Base-by-base conservation (phyloP, 441 rosid genomes). In the Aquilaria agallochum region DNA sequence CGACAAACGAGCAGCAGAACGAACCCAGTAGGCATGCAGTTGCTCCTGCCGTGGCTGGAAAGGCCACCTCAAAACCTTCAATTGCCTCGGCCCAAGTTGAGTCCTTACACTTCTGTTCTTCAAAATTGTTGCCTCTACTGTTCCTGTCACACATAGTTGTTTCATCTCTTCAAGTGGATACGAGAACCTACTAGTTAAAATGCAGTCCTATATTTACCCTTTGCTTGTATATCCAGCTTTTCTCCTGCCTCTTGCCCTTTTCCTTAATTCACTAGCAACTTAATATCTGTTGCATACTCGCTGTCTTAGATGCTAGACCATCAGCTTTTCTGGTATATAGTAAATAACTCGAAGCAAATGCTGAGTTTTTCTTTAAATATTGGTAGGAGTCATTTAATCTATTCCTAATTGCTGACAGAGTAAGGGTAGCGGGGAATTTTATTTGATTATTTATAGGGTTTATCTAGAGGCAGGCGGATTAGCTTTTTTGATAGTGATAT, bases 41-140 rank as follows among this genome's bases (percentile, higher is more conserved):
- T 56, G 73, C 94, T 45, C 96, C 97, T 47, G 94, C 89, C 10
- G 72, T 85, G 42, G 94, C 94, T 5, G 92, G 92, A 68, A 82
- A 80, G 71, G 78, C 96, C 53, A 85, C 84, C 31, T 80, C 86
- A 51, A 80, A 69, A 69, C 78, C 92, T 14, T 80, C 91, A 59
- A 71, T 76, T 46, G 71, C 87, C 36, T 14, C 85, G 5, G 32
- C 33, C 60, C 60, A 15, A 27, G 74, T 59, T n/a, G 3, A 59
- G 5, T 55, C 75, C 12, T 58, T 70, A 32, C 32, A 53, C 57
- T 51, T 69, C 58, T 55, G 40, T 60, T 55, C 59, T 34, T 36
- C 74, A 52, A 71, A 78, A 40, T 60, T 73, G 45, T 47, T 77
- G 33, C 65, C 60, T 0, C 50, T 55, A 36, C 45, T 74, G 47